phyloP scores from a whole-genome alignment of 257 asterid species.

The Lycium ferocissimum region DNA sequence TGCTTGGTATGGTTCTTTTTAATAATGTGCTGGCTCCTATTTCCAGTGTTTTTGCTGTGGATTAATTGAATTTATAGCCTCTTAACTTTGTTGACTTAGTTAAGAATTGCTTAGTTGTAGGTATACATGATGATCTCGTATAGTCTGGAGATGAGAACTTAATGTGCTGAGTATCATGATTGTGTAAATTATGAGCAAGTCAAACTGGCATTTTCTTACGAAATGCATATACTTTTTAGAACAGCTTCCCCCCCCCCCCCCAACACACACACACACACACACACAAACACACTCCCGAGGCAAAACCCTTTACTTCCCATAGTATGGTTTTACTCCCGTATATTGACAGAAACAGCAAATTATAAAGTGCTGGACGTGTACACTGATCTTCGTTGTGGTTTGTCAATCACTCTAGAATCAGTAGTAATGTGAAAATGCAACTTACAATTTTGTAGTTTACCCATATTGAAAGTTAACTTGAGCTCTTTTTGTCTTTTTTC shows the following conservation, averaged over 20 bases:
- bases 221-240: neutral
- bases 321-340: neutral
- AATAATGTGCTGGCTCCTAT: neutral
- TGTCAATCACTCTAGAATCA: neutral
- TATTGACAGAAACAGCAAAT: neutral
- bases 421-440: neutral
- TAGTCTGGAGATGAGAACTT: neutral
- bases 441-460: neutral
- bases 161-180: neutral
- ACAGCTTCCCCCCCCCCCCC: neutral
- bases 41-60: neutral
- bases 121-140: neutral
- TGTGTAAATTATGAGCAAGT: neutral
- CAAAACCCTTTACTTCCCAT: neutral
- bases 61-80: neutral
- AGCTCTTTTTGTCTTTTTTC: neutral
- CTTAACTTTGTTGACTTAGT: neutral
- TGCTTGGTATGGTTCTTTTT: neutral
- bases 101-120: neutral
- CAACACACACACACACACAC: too few relatives aligned
- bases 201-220: neutral
- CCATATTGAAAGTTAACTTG: neutral
- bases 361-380: neutral
- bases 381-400: constrained; percentile 9
- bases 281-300: neutral